Conservation (phyloP, 148 eudicot species). For the Rhododendron molle region DNA sequence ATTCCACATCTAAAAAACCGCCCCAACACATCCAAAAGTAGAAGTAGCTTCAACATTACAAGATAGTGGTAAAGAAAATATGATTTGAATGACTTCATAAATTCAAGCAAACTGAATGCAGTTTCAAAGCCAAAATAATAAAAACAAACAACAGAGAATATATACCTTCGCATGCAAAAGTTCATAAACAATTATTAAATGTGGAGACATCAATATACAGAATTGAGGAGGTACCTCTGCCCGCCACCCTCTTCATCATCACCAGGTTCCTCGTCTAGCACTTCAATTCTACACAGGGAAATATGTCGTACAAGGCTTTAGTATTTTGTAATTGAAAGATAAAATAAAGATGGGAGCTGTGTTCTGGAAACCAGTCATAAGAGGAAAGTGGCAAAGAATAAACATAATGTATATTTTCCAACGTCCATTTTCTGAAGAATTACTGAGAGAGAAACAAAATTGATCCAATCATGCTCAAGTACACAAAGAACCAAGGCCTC, state of each 20-base stretch:
- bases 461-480: not conserved
- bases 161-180: not conserved
- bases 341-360: not conserved
- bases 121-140: not conserved
- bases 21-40: not conserved
- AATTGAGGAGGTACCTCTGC: constrained; percentile 52
- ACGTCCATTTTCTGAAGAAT: not conserved
- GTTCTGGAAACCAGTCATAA: not conserved
- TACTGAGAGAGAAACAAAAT: not conserved
- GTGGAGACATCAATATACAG: not conserved
- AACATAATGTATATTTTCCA: not conserved
- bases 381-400: not conserved
- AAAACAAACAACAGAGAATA: not conserved
- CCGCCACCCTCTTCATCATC: constrained; percentile 89
- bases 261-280: constrained; percentile 92
- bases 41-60: not conserved
- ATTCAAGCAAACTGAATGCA: not conserved
- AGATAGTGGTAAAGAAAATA: not conserved
- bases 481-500: constrained; percentile 5
- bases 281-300: constrained; percentile 61
- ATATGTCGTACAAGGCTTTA: not conserved
- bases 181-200: not conserved
- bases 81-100: not conserved
- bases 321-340: not conserved
- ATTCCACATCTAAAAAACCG: not conserved